These are phyloP conservation scores for Ligustrum vulgare DNA, from an alignment of 257 asterid species.

Conservation along the genomic window DNA sequence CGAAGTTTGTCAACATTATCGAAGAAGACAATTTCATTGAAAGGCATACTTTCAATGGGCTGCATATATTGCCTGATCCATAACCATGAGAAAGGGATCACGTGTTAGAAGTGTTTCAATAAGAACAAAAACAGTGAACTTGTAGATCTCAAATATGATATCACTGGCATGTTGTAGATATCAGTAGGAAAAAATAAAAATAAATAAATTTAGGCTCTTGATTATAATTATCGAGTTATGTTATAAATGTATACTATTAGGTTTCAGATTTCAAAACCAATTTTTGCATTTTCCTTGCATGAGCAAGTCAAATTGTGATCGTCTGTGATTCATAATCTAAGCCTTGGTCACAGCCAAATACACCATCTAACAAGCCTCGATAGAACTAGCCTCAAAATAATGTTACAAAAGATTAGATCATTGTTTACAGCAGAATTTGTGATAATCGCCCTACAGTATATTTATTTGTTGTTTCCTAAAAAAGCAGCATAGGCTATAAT, in stretches of 20 bases:
- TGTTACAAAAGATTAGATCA: background rate
- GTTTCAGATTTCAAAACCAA: background rate
- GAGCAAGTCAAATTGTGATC: background rate
- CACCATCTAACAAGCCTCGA: background rate
- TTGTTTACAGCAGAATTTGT: background rate
- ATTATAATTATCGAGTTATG: constrained; percentile 5
- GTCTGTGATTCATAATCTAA: background rate
- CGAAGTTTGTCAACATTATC: constrained; percentile 69
- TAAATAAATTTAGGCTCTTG: background rate
- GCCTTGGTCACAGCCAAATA: background rate
- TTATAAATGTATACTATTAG: background rate
- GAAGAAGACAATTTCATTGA: constrained; percentile 69
- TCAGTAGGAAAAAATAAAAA: background rate
- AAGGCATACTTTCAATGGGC: constrained; percentile 64
- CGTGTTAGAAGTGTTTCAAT: constrained; percentile 3
- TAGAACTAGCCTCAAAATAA: background rate
- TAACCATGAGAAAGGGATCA: constrained; percentile 24
- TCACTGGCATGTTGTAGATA: background rate
- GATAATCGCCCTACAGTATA: background rate
- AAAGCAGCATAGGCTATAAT: background rate
- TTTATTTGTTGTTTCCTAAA: background rate
- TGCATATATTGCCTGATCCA: constrained; percentile 65
- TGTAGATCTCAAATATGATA: background rate
- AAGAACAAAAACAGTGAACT: background rate
- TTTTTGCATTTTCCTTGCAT: background rate